Evolutionary conservation across 176 grass and related monocot species (phyloP).

Genomic region (Avena insularis): DNA sequence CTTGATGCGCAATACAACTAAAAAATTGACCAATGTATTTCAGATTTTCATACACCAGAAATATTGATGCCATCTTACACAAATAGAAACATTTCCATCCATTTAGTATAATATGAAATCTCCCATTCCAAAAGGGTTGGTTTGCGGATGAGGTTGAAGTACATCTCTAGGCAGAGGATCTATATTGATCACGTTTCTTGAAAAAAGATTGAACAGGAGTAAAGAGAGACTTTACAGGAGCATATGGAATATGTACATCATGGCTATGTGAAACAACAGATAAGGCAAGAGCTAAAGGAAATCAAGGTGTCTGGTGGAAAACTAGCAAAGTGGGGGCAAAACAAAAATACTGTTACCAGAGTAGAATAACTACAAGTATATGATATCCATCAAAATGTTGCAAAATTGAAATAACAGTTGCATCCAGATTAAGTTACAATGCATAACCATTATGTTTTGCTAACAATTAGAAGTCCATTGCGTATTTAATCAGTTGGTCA

Average conservation of each 20-base stretch:
- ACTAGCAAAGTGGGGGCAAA: neutral
- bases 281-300: neutral
- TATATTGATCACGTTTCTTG: constrained; percentile 5
- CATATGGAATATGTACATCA: neutral
- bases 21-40: neutral
- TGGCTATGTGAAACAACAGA: neutral
- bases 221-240: neutral
- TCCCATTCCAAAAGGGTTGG: neutral
- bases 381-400: neutral
- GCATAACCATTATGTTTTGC: neutral
- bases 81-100: neutral
- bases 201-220: neutral
- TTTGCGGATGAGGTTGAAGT: neutral
- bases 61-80: neutral
- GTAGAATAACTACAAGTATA: neutral
- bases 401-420: neutral
- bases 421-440: neutral
- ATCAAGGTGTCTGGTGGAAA: constrained; percentile 1
- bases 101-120: neutral
- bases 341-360: neutral
- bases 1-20: neutral
- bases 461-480: neutral
- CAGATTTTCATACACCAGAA: neutral
- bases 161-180: neutral
- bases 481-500: neutral